Evolutionary conservation across 495 filamentous ascomycete genomes (phyloP), one percentile per base, ranked within the genome.

Genomic region (Podospora didyma): DNA sequence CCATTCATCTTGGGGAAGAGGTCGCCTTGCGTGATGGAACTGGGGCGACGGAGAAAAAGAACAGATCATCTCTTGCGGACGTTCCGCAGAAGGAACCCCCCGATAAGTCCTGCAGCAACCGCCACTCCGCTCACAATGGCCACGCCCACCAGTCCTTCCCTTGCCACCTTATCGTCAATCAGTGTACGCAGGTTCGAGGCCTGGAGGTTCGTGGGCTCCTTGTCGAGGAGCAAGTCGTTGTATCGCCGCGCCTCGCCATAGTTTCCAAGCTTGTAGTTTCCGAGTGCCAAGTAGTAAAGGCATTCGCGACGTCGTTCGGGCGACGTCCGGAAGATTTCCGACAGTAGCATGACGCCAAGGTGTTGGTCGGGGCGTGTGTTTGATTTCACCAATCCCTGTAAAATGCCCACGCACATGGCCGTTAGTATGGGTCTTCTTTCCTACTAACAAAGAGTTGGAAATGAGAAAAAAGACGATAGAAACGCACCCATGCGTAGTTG

Each of bases 181-280:
- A 97, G 73, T 23, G 81, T 75, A 60, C 87, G 83, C 66, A 98
- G 75, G 73, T 93, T 95, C 23, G 80, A 77, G 19, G 94, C 92
- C 69, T 98, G 94, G 59, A 96, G 68, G 71, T 97, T 98, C 24
- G 75, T 84, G 1, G 90, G 91, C 73, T 98, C 94, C 61, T 90
- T 86, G 42, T 95, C 89, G 23, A 97, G 74, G 51, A 98, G 76
- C 17, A 90, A 75, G 58, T 98, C 94, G 69, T 98, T 98, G 77
- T 97, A 97, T 69, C 87, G 80, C 61, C 92, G 80, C 44, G 94
- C 92, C 69, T 98, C 93, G 24, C 85, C 91, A 68, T 96, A 98
- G 78, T 96, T 97, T 39, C 94, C 95, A 9, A 98, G 84, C 76
- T 96, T 96, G 84, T 91, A 98, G 76, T 98, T 95, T 50, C 94